These are phyloP conservation scores for Sphenostylis stenocarpa DNA, from an alignment of 306 rosid species.

Conservation along the genomic window DNA sequence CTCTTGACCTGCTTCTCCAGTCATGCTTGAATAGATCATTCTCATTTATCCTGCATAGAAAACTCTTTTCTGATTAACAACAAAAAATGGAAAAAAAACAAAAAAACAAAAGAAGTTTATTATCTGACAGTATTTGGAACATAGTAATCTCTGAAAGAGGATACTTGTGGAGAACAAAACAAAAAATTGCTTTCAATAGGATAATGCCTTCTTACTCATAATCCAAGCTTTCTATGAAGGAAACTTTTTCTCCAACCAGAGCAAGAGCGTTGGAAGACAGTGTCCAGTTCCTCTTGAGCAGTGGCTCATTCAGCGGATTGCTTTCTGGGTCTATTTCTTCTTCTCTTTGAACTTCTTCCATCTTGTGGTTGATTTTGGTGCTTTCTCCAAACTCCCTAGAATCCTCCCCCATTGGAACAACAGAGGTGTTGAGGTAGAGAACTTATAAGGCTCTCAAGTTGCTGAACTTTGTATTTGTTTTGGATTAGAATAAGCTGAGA, in stretches of 20 bases:
- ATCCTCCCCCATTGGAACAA: constrained; percentile 49
- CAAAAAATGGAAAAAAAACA: too few relatives aligned
- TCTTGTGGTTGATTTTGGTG: constrained; percentile 16
- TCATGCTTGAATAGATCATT: constrained; percentile 41
- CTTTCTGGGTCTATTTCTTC: constrained; percentile 51
- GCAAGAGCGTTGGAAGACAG: constrained; percentile 81
- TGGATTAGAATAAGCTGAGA: constrained; percentile 26
- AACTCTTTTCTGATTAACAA: not conserved
- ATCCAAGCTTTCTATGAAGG: constrained; percentile 83
- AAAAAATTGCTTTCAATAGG: not conserved
- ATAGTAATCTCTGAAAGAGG: not conserved
- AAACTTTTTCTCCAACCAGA: constrained; percentile 74
- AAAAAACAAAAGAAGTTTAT: not conserved
- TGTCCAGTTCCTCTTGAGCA: constrained; percentile 64
- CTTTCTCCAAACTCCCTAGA: constrained; percentile 40
- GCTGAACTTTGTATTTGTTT: constrained; percentile 10
- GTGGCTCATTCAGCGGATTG: constrained; percentile 51
- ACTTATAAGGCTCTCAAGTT: not conserved
- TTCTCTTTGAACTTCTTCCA: constrained; percentile 44
- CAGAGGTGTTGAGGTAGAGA: constrained; percentile 17
- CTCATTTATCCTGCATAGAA: constrained; percentile 30
- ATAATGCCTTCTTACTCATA: constrained; percentile 60
- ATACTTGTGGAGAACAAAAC: not conserved
- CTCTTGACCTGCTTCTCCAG: constrained; percentile 39
- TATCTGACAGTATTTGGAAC: not conserved